Conservation (phyloP, 2,329 filamentous ascomycete genomes). For the Metarhizium sp. region DNA sequence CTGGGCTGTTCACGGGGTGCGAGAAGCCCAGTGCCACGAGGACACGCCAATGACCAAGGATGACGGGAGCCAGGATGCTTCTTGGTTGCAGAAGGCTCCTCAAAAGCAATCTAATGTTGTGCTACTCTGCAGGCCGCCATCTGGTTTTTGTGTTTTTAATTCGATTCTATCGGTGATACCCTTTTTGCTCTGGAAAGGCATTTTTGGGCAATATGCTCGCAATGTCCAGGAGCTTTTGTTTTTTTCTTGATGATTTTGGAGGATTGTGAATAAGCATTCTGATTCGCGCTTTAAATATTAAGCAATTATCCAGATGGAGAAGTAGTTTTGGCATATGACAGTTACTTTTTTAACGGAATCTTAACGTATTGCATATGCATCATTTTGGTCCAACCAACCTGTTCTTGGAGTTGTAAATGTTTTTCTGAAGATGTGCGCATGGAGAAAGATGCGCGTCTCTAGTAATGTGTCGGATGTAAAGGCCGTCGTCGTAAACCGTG, state of each 20-base stretch:
- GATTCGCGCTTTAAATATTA: not conserved
- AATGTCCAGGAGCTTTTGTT: not conserved
- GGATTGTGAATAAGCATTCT: not conserved
- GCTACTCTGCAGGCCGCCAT: slow-evolving; percentile 9
- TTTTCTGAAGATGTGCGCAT: too few species aligned
- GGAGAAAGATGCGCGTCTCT: too few species aligned
- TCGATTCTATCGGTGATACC: slow-evolving; percentile 26
- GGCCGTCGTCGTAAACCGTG: too few species aligned
- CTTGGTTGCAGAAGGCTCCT: not conserved
- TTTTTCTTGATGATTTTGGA: not conserved
- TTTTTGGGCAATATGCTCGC: not conserved
- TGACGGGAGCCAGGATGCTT: not conserved
- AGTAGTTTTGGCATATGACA: not conserved
- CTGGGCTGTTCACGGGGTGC: not conserved
- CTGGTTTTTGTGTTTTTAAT: slow-evolving; percentile 15
- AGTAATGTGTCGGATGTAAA: too few species aligned
- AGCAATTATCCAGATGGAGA: not conserved
- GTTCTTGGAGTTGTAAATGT: too few species aligned
- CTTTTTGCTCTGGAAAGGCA: slow-evolving; percentile 10
- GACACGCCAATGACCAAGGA: not conserved
- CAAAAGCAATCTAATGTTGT: slow-evolving; percentile 4
- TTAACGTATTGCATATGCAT: not conserved
- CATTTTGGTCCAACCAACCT: too few species aligned
- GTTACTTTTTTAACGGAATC: not conserved
- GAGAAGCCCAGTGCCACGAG: not conserved